These are phyloP conservation scores for Yarrowia keelungensis DNA, from an alignment of 805 yeast species.

Conservation along the genomic window DNA sequence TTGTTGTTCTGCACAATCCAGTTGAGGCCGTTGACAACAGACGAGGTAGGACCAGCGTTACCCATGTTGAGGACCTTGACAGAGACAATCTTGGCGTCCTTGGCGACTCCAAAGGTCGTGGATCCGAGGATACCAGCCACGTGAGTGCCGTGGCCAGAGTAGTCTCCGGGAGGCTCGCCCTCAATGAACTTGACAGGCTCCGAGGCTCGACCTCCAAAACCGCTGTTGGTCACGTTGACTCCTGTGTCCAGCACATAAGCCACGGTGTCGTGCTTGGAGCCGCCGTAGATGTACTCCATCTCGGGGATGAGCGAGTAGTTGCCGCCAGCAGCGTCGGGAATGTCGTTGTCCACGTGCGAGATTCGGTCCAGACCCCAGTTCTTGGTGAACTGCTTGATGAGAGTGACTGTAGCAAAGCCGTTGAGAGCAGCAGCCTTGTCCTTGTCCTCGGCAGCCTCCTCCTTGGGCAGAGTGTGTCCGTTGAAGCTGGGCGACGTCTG, in stretches of 20 bases:
- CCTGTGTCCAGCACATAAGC: slow-evolving; percentile 93
- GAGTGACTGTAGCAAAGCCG: slow-evolving; percentile 41
- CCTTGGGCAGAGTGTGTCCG: not conserved
- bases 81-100: slow-evolving; percentile 9
- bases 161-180: slow-evolving; percentile 75
- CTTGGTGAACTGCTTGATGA: slow-evolving; percentile 59
- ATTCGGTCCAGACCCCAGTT: slow-evolving; percentile 96
- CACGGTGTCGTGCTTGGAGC: slow-evolving; percentile 66
- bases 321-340: slow-evolving; percentile 13
- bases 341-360: slow-evolving; percentile 51
- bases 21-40: slow-evolving; percentile 66
- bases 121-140: slow-evolving; percentile 83
- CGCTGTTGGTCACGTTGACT: slow-evolving; percentile 72
- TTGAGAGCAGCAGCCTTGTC: not conserved
- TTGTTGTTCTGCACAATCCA: slow-evolving; percentile 75
- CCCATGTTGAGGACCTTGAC: slow-evolving; percentile 61
- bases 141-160: slow-evolving; percentile 95
- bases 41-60: slow-evolving; percentile 66
- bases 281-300: slow-evolving; percentile 16
- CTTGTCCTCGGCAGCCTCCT: not conserved
- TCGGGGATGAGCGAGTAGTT: slow-evolving; percentile 17
- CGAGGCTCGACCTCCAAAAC: slow-evolving; percentile 80
- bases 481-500: slow-evolving; percentile 10
- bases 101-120: slow-evolving; percentile 14
- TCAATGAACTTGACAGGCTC: slow-evolving; percentile 86